A percentile compares a stretch with the other conserved stretches of the same genome.
Conservation (phyloP, 176 grass and related monocot genomes). For the Themeda triandra region DNA sequence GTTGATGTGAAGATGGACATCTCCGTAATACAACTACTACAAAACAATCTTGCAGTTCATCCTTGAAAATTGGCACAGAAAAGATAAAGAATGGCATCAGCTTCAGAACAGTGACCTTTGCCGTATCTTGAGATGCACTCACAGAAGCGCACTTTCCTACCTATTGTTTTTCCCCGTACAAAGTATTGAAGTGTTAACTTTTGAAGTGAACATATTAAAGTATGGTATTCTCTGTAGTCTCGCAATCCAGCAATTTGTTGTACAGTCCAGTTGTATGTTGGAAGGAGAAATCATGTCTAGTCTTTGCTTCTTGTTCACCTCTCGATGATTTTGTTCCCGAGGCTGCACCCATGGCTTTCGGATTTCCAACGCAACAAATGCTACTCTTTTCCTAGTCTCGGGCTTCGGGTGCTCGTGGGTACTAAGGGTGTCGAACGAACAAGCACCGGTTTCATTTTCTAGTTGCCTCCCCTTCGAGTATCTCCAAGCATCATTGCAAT, state of each 20-base stretch:
- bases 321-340: constrained; percentile 9
- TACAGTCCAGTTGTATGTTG: constrained; percentile 21
- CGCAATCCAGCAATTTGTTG: constrained; percentile 21
- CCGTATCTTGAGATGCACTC: not conserved
- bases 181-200: no score
- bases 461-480: not conserved
- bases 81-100: no score
- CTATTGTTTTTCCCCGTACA: not conserved
- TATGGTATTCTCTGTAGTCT: not conserved
- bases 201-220: constrained; percentile 2
- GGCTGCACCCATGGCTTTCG: not conserved
- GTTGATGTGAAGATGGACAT: no score
- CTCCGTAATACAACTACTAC: no score
- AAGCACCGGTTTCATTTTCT: not conserved
- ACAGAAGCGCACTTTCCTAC: not conserved
- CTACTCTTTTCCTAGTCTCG: constrained; percentile 45
- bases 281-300: constrained; percentile 12
- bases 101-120: not conserved
- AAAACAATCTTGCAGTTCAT: no score
- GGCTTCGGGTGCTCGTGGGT: constrained; percentile 10
- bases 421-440: not conserved
- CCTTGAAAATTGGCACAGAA: no score
- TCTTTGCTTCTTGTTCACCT: constrained; percentile 45
- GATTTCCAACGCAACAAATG: constrained; percentile 55
- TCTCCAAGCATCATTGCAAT: not conserved